These are phyloP conservation scores for Salvia sclarea DNA, from an alignment of 305 asterid genomes.

Conservation along the genomic window DNA sequence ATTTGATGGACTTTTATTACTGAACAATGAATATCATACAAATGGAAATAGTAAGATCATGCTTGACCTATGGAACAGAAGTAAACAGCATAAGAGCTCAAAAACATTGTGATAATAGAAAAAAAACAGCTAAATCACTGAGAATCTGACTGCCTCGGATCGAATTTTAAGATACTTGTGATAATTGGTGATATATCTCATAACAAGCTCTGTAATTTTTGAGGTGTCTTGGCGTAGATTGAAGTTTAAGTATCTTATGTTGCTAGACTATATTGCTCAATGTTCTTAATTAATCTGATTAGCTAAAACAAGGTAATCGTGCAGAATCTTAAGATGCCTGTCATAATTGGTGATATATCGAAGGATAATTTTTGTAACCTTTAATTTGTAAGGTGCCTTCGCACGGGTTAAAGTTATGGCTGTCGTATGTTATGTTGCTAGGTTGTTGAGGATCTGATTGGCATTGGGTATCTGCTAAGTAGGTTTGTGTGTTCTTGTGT, in stretches of 20 bases:
- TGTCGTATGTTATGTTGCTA: not conserved
- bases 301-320: too few relatives aligned
- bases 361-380: not conserved
- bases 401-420: not conserved
- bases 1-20: not conserved
- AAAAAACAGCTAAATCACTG: not conserved
- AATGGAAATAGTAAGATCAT: not conserved
- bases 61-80: not conserved
- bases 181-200: not conserved
- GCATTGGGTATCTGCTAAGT: not conserved
- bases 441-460: not conserved
- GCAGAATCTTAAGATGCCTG: too few relatives aligned
- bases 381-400: not conserved
- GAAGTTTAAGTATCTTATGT: not conserved
- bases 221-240: not conserved
- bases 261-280: too few relatives aligned
- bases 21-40: not conserved
- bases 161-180: not conserved
- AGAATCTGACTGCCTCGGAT: not conserved
- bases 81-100: not conserved
- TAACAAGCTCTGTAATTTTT: not conserved
- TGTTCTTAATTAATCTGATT: too few relatives aligned
- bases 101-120: not conserved
- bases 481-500: not conserved
- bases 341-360: not conserved